Conservation (phyloP, 306 rosid species). For the Inga oerstediana region DNA sequence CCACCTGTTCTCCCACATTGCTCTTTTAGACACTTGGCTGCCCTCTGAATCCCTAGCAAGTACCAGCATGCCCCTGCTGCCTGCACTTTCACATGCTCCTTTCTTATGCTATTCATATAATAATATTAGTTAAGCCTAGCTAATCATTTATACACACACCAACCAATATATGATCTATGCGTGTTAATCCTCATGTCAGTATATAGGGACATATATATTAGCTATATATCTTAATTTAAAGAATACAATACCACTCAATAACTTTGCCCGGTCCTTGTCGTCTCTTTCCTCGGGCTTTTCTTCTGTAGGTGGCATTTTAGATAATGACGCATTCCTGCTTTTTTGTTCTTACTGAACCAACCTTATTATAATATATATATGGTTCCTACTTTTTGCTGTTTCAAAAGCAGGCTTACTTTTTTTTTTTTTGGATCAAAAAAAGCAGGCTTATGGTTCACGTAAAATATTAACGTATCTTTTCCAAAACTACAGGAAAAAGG, state of each 20-base stretch:
- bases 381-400: not conserved
- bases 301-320: not conserved
- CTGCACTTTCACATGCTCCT: conserved; percentile 34
- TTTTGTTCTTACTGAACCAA: not conserved
- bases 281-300: not conserved
- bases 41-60: conserved; percentile 84
- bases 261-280: not conserved
- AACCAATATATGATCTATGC: not conserved
- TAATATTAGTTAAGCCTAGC: no score
- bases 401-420: not conserved
- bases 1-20: conserved; percentile 55
- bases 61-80: conserved; percentile 99
- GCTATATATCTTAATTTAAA: not conserved
- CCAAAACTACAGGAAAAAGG: not conserved
- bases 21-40: conserved; percentile 67
- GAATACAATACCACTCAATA: not conserved
- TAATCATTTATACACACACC: no score
- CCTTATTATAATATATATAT: not conserved
- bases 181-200: not conserved
- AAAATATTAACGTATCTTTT: not conserved
- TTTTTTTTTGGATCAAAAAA: no score
- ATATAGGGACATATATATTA: no score
- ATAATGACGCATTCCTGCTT: conserved; percentile 22
- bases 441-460: not conserved
- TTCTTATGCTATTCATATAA: not conserved